Evolutionary conservation across 1,284 basidiomycete species (phyloP), one percentile per base, ranked within the genome.

Genomic region (Melanopsichium pennsylvanicum): DNA sequence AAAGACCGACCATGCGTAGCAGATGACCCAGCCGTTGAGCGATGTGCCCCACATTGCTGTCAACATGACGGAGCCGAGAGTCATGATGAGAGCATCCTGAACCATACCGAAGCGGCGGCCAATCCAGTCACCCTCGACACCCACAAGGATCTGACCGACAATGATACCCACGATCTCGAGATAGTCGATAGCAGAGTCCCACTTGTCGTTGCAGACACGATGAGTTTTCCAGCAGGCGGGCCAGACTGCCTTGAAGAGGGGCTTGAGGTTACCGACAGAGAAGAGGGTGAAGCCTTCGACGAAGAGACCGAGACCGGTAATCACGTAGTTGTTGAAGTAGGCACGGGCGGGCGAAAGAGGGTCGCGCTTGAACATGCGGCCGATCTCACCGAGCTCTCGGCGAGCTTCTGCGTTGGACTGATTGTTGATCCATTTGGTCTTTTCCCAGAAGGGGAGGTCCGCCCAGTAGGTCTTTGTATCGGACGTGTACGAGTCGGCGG

Each of bases 51-150:
- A 86, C 64, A 84, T 83, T 15, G 83, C 83, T 18, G 84, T 85
- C 39, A 86, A 82, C 83, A 86, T 85, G 72, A 85, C 73, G 46
- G 84, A 81, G 56, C 84, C 85, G 43, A 86, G 69, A 52, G 77
- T 71, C 80, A 82, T 81, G 39, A 79, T 48, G 41, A 82, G 63
- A 13, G 82, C 82, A 50, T 83, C 82, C 60, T 82, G 81, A 15
- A 82, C 80, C 72, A 85, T 80, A 66, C 84, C 84, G 56, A 84
- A 84, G 63, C 81, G 81, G 51, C 85, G 81, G 32, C 85, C 85
- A 57, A 86, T 83, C 84, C 84, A 86, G 71, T 86, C 85, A 47
- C 84, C 85, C 72, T 86, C 85, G 71, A 85, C 74, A 45, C 85
- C 85, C 68, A 86, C 85, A 44, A 82, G 71, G 56, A 85, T 81